phyloP scores from a whole-genome alignment of 108 stramenopile genomes.

The Nannochloropsis salina region DNA sequence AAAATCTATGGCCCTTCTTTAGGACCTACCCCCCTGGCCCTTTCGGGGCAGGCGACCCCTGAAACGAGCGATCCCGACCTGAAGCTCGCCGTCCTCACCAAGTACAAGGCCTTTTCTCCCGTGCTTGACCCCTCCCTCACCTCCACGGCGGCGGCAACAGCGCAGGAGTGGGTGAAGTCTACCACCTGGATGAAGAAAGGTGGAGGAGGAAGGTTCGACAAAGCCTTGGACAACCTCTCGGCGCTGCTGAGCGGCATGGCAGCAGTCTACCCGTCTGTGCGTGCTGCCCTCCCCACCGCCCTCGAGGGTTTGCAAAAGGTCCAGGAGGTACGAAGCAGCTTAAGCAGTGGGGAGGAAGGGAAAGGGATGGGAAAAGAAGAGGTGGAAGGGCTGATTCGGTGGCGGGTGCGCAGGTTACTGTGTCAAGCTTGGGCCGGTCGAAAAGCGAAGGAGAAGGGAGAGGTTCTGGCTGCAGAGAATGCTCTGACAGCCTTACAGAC shows the following conservation, averaged over 20 bases:
- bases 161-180: background rate
- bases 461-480: background rate
- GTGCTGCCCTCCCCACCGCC: background rate
- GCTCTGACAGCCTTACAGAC: constrained; percentile 11
- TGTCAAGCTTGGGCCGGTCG: background rate
- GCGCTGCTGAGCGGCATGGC: background rate
- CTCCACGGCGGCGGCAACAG: background rate
- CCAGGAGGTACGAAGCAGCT: background rate
- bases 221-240: background rate
- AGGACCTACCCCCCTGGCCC: background rate
- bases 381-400: background rate
- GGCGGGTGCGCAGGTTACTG: background rate
- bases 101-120: constrained; percentile 12
- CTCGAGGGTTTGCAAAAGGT: background rate
- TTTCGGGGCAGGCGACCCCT: background rate
- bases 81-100: background rate
- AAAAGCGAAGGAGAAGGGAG: background rate
- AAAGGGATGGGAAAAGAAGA: background rate
- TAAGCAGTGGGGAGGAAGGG: background rate
- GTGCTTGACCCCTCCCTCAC: background rate
- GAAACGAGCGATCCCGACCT: background rate
- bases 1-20: background rate
- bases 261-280: background rate
- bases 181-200: background rate
- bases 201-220: background rate